Conservation (phyloP, 2,329 filamentous ascomycete genomes). For the Fusarium tanahbumbuense region DNA sequence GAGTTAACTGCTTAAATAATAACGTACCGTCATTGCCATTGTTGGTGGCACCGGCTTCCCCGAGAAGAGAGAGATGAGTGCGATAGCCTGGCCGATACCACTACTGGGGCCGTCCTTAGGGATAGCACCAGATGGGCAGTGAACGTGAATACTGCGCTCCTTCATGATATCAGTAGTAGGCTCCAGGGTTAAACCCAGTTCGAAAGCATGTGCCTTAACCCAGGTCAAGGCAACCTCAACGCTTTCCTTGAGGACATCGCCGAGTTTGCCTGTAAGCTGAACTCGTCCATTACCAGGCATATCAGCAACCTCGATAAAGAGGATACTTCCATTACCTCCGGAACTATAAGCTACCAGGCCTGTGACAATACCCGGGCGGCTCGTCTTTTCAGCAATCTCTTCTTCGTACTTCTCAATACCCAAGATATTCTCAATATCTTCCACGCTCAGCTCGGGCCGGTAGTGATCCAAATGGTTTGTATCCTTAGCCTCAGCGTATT, state of each 20-base stretch:
- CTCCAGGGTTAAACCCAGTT: slow-evolving; percentile 84
- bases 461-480: slow-evolving; percentile 75
- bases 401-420: slow-evolving; percentile 95
- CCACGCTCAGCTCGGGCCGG: slow-evolving; percentile 76
- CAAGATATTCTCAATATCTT: slow-evolving; percentile 89
- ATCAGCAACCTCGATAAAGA: slow-evolving; percentile 98
- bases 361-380: slow-evolving; percentile 91
- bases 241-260: slow-evolving; percentile 95
- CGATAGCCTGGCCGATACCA: slow-evolving; percentile 93
- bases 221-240: slow-evolving; percentile 96
- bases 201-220: slow-evolving; percentile 96
- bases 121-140: slow-evolving; percentile 93
- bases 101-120: slow-evolving; percentile 92
- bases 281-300: slow-evolving; percentile 95
- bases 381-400: slow-evolving; percentile 89
- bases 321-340: slow-evolving; percentile 92
- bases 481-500: slow-evolving; percentile 92
- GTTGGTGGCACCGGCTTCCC: slow-evolving; percentile 88
- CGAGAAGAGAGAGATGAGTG: slow-evolving; percentile 89
- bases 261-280: slow-evolving; percentile 94
- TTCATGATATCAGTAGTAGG: slow-evolving; percentile 95
- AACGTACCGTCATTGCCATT: slow-evolving; percentile 89
- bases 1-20: slow-evolving; percentile 34
- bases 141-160: slow-evolving; percentile 91
- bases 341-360: slow-evolving; percentile 94